These are phyloP conservation scores for Fagus sylvatica DNA, from an alignment of 306 rosid species.

Conservation along the genomic window DNA sequence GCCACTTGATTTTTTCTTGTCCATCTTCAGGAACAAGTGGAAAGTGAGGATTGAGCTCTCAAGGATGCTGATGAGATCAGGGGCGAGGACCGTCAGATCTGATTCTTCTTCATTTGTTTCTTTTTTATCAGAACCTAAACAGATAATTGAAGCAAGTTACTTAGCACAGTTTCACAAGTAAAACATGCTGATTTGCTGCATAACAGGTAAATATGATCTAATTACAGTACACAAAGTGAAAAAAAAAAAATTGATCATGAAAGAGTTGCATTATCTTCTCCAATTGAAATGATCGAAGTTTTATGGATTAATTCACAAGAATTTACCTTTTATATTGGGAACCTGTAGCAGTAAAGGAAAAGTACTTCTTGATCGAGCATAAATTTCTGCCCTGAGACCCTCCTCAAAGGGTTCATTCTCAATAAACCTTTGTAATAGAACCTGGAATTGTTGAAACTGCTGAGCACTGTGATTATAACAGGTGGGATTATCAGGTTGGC, in stretches of 20 bases:
- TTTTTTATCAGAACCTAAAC: constrained; percentile 66
- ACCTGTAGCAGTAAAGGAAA: constrained; percentile 81
- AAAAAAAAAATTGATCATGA: neutral
- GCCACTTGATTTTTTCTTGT: constrained; percentile 64
- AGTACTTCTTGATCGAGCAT: constrained; percentile 63
- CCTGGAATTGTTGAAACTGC: constrained; percentile 92
- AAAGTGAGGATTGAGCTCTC: constrained; percentile 78
- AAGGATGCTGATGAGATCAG: constrained; percentile 68
- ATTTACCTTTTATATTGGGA: constrained; percentile 74
- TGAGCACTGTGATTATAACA: constrained; percentile 79
- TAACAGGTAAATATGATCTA: neutral
- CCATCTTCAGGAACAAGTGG: constrained; percentile 75
- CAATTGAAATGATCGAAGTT: neutral
- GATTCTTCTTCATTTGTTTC: constrained; percentile 56
- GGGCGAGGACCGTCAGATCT: constrained; percentile 59
- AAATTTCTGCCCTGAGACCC: constrained; percentile 69
- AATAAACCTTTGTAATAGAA: constrained; percentile 82
- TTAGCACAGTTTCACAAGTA: constrained; percentile 12
- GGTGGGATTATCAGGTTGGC: constrained; percentile 74
- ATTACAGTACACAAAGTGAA: neutral
- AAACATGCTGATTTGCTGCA: neutral
- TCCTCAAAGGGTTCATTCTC: constrained; percentile 96
- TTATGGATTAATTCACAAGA: neutral
- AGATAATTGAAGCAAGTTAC: constrained; percentile 18
- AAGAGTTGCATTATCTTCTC: neutral